Evolutionary conservation across 1,284 basidiomycete genomes (phyloP).

Genomic region (Uromyces viciae-fabae): DNA sequence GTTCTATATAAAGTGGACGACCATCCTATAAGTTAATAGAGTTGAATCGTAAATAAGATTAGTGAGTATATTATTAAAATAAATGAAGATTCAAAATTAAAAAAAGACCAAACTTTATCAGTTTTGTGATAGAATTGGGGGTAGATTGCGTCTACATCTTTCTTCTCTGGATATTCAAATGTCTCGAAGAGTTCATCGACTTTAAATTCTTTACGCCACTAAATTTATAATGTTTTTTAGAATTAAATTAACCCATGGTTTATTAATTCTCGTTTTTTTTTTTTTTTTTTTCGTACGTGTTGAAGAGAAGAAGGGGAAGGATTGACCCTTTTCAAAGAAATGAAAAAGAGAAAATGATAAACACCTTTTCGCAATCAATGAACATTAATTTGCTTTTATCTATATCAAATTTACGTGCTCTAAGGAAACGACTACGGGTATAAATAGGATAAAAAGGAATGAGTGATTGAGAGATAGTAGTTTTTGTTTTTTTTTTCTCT

Average conservation of each 20-base stretch:
- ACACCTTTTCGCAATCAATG: slow-evolving; percentile 63
- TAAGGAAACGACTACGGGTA: slow-evolving; percentile 64
- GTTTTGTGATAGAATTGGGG: slow-evolving; percentile 90
- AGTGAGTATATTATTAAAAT: too few relatives aligned
- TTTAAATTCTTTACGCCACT: slow-evolving; percentile 85
- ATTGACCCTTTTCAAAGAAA: neutral
- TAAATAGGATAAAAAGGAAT: slow-evolving; percentile 49
- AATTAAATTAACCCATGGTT: neutral
- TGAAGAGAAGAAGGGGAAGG: neutral
- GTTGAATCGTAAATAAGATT: neutral
- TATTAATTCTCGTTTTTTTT: neutral
- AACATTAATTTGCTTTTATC: slow-evolving; percentile 79
- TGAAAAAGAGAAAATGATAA: neutral
- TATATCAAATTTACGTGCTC: slow-evolving; percentile 89
- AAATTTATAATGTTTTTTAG: too few relatives aligned
- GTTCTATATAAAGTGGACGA: slow-evolving; percentile 90
- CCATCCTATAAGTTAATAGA: slow-evolving; percentile 65
- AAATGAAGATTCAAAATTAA: neutral
- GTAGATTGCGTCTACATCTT: slow-evolving; percentile 82
- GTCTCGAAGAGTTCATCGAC: slow-evolving; percentile 80
- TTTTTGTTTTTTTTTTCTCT: too few relatives aligned
- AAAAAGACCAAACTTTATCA: slow-evolving; percentile 67
- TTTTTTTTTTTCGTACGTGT: neutral
- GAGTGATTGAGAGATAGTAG: slow-evolving; percentile 45
- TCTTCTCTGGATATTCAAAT: slow-evolving; percentile 83